Conservation (phyloP, 495 filamentous ascomycete species). For the Oidiodendron maius region DNA sequence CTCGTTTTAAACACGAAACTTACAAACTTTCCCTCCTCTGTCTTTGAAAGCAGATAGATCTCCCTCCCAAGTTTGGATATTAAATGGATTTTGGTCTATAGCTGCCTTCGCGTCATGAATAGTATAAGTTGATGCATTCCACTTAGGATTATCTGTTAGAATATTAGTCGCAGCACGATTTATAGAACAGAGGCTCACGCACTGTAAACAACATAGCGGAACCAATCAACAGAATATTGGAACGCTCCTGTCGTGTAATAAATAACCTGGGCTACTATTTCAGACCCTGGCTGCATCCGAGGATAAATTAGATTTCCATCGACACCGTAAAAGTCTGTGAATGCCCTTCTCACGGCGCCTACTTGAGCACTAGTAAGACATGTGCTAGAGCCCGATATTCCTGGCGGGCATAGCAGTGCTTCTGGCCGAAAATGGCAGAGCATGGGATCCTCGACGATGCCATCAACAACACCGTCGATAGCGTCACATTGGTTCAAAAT, state of each 20-base stretch:
- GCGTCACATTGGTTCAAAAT: conserved; percentile 60
- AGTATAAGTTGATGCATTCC: conserved; percentile 32
- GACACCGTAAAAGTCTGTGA: conserved; percentile 37
- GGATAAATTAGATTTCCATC: conserved; percentile 50
- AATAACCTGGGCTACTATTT: conserved; percentile 18
- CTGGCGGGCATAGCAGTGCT: conserved; percentile 42
- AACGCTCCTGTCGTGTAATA: conserved; percentile 18
- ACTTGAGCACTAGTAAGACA: conserved; percentile 56
- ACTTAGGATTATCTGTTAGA: conserved; percentile 31
- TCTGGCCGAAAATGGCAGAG: conserved; percentile 51
- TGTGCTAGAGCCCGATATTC: conserved; percentile 23
- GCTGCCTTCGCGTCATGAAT: conserved; percentile 21
- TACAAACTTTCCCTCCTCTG: conserved; percentile 37
- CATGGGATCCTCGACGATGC: conserved; percentile 57
- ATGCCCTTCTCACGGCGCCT: conserved; percentile 41
- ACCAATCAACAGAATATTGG: conserved; percentile 28
- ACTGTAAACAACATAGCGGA: conserved; percentile 48
- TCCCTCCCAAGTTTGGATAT: conserved; percentile 31
- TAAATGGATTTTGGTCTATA: conserved; percentile 24
- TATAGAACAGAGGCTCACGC: not conserved
- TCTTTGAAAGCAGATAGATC: conserved; percentile 33
- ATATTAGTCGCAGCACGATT: not conserved
- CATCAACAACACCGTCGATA: conserved; percentile 57
- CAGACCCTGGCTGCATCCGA: conserved; percentile 33
- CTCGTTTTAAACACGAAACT: no score